These are phyloP conservation scores for Trichoderma sp. DNA, from an alignment of 2,329 filamentous ascomycete species.

Conservation along the genomic window DNA sequence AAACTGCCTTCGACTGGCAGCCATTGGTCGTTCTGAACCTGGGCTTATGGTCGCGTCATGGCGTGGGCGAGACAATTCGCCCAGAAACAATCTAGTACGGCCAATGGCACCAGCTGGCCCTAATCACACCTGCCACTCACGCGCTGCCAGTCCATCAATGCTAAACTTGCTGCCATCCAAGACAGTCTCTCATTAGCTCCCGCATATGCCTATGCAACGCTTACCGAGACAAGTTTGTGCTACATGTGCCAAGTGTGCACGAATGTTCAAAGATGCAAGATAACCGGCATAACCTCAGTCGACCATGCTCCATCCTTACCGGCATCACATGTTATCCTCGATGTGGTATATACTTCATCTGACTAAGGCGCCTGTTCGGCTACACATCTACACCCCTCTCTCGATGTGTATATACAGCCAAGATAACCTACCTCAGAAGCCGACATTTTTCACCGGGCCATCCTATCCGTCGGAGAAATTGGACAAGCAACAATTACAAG, in stretches of 20 bases:
- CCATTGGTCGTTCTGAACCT: not conserved
- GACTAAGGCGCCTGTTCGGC: not conserved
- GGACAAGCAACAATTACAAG: not conserved
- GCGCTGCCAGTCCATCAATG: not conserved
- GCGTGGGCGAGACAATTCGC: slow-evolving; percentile 2
- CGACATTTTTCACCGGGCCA: not conserved
- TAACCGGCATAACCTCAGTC: not conserved
- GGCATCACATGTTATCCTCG: not conserved
- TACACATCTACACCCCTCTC: not conserved
- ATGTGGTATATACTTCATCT: not conserved
- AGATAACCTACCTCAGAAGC: not conserved
- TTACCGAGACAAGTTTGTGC: slow-evolving; percentile 6
- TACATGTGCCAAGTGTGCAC: not conserved
- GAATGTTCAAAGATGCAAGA: not conserved
- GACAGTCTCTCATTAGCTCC: slow-evolving; percentile 12
- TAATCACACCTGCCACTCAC: not conserved
- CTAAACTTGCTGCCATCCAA: not conserved
- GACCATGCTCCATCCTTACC: not conserved
- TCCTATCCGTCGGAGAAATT: not conserved
- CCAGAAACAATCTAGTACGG: not conserved
- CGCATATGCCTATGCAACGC: not conserved
- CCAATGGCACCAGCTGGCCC: not conserved
- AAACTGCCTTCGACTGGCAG: not conserved
- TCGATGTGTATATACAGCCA: not conserved
- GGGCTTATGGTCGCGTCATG: not conserved